Evolutionary conservation across 2,329 filamentous ascomycete species (phyloP).

Genomic region (Emericellopsis atlantica): DNA sequence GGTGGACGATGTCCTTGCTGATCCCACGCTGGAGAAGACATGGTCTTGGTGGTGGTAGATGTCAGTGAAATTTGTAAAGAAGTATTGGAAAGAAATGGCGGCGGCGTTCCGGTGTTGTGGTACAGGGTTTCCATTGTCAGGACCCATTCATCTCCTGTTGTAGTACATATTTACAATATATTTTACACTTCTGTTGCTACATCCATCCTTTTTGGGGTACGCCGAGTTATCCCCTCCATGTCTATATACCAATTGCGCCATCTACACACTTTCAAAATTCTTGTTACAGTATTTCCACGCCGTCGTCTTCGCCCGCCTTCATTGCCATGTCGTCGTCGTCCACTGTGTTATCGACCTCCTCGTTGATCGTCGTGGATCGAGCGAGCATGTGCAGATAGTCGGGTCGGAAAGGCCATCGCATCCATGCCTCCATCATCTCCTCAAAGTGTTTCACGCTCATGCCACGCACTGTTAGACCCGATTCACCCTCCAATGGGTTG

Average conservation of each 20-base stretch:
- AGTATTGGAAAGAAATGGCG: neutral
- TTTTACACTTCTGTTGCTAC: neutral
- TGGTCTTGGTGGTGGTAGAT: conserved; percentile 14
- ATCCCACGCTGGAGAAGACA: conserved; percentile 17
- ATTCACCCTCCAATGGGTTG: conserved; percentile 19
- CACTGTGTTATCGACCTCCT: conserved; percentile 1
- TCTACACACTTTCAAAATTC: neutral
- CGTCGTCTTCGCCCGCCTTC: neutral
- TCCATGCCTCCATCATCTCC: conserved; percentile 47
- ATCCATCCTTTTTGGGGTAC: too few relatives aligned
- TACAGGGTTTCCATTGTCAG: neutral
- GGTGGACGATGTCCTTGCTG: conserved; percentile 33
- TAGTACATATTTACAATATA: neutral
- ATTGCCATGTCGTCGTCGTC: conserved; percentile 11
- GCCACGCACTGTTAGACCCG: conserved; percentile 29
- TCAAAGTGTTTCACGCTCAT: conserved; percentile 42
- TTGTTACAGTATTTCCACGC: neutral
- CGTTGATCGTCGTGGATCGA: conserved; percentile 11
- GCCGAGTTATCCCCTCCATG: too few relatives aligned
- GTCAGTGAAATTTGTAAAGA: neutral
- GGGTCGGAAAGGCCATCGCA: conserved; percentile 53
- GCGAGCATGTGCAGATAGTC: conserved; percentile 33
- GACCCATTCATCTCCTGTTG: neutral
- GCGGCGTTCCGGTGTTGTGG: neutral
- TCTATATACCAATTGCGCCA: too few relatives aligned